phyloP scores from a whole-genome alignment of 2,329 filamentous ascomycete species.

The Aotearoamyces nothofagi region DNA sequence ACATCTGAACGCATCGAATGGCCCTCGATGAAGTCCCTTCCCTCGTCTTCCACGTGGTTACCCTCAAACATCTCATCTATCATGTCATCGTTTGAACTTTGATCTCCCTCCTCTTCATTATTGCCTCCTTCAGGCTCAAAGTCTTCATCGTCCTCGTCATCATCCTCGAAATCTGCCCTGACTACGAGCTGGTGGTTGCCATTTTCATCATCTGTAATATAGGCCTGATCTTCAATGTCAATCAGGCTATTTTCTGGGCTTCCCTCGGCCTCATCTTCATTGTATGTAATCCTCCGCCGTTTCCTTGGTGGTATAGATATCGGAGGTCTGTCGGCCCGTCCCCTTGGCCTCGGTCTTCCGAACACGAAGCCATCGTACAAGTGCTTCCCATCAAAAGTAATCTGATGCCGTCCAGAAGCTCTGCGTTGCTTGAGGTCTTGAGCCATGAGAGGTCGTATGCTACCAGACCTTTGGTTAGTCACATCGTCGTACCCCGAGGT shows the following conservation, averaged over 20 bases:
- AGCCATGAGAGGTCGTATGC: conserved; percentile 63
- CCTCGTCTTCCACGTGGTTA: conserved; percentile 7
- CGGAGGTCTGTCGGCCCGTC: conserved; percentile 43
- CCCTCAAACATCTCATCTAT: conserved; percentile 5
- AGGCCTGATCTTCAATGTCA: conserved; percentile 13
- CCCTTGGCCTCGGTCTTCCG: conserved; percentile 54
- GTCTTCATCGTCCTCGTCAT: conserved; percentile 22
- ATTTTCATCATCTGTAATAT: conserved; percentile 14
- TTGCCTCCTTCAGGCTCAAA: too few species aligned
- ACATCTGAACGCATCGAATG: conserved; percentile 7
- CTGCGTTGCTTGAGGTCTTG: conserved; percentile 60
- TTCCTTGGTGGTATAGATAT: conserved; percentile 64
- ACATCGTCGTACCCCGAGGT: conserved; percentile 3
- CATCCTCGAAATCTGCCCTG: conserved; percentile 20
- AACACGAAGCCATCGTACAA: conserved; percentile 78
- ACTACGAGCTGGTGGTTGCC: conserved; percentile 18
- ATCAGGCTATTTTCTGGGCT: too few species aligned
- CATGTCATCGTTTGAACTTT: conserved; percentile 7
- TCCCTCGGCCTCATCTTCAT: conserved; percentile 23
- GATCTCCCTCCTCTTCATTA: conserved; percentile 14
- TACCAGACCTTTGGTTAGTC: conserved; percentile 18
- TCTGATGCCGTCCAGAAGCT: conserved; percentile 67
- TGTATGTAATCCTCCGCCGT: conserved; percentile 35
- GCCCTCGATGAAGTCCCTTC: background rate
- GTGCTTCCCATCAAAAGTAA: conserved; percentile 62